Evolutionary conservation across 2,329 filamentous ascomycete genomes (phyloP).

Genomic region (Domatiomyces globalis): DNA sequence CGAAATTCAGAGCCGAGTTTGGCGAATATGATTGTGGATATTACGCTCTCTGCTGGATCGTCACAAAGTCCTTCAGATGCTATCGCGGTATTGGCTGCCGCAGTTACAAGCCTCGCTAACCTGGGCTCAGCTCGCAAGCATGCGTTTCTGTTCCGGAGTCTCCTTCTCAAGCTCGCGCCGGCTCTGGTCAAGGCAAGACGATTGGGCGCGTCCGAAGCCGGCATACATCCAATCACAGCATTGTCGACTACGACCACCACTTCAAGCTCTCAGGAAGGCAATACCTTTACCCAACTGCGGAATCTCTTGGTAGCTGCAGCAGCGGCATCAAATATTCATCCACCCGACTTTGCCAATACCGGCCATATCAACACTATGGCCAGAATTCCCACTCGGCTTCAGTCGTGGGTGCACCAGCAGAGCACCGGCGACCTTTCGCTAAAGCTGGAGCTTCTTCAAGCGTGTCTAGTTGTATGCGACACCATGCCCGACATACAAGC

Average conservation of each 20-base stretch:
- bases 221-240: conserved; percentile 84
- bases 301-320: background rate
- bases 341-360: background rate
- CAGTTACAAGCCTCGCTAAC: conserved; percentile 48
- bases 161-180: conserved; percentile 68
- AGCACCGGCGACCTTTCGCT: conserved; percentile 62
- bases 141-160: conserved; percentile 72
- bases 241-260: conserved; percentile 54
- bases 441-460: conserved; percentile 73
- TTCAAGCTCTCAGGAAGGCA: conserved; percentile 4
- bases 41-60: background rate
- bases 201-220: conserved; percentile 85
- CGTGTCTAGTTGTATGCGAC: conserved; percentile 89
- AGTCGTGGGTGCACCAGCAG: conserved; percentile 17
- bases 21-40: background rate
- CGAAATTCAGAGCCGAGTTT: background rate
- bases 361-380: background rate
- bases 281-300: background rate
- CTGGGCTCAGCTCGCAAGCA: conserved; percentile 79
- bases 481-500: conserved; percentile 83
- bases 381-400: background rate
- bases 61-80: background rate
- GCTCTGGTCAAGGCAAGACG: conserved; percentile 84
- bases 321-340: background rate
- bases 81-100: background rate